phyloP scores from a whole-genome alignment of 176 grass and related monocot genomes.

The Lolium multiflorum region DNA sequence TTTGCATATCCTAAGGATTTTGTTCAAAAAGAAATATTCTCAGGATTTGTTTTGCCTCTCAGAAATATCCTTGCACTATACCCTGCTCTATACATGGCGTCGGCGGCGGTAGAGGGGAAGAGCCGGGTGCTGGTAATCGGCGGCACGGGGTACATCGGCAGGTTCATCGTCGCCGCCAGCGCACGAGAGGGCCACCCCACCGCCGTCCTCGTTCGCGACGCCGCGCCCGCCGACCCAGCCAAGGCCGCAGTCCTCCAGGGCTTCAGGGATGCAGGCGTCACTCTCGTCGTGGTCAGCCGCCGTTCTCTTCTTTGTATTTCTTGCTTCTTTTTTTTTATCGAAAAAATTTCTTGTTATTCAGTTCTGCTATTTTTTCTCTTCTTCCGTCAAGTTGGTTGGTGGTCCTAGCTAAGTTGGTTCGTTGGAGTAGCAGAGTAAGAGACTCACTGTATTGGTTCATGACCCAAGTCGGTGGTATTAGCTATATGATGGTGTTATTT shows the following conservation, averaged over 20 bases:
- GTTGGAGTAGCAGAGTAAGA: not conserved
- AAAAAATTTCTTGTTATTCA: not conserved
- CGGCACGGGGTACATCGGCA: slow-evolving; percentile 63
- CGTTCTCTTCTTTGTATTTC: not conserved
- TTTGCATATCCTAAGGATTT: not conserved
- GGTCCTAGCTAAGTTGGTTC: not conserved
- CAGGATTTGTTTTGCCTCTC: not conserved
- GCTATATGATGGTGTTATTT: no score
- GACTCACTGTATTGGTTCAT: not conserved
- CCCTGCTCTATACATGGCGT: not conserved
- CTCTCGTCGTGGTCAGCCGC: slow-evolving; percentile 33
- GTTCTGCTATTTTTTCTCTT: not conserved
- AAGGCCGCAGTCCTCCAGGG: slow-evolving; percentile 55
- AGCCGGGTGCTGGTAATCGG: slow-evolving; percentile 67
- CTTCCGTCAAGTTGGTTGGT: not conserved
- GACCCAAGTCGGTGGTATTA: no score
- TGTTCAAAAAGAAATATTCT: no score
- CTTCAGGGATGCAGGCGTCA: slow-evolving; percentile 56
- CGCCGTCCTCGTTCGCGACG: slow-evolving; percentile 57
- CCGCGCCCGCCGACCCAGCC: slow-evolving; percentile 41
- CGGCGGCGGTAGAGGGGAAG: slow-evolving; percentile 18
- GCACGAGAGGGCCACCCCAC: slow-evolving; percentile 59
- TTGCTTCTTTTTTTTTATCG: no score
- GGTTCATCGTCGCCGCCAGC: slow-evolving; percentile 54
- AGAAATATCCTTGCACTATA: no score